Evolutionary conservation across 805 yeast species (phyloP), one percentile per base, ranked within the genome.

Genomic region (Zygoascus bituminiphila): DNA sequence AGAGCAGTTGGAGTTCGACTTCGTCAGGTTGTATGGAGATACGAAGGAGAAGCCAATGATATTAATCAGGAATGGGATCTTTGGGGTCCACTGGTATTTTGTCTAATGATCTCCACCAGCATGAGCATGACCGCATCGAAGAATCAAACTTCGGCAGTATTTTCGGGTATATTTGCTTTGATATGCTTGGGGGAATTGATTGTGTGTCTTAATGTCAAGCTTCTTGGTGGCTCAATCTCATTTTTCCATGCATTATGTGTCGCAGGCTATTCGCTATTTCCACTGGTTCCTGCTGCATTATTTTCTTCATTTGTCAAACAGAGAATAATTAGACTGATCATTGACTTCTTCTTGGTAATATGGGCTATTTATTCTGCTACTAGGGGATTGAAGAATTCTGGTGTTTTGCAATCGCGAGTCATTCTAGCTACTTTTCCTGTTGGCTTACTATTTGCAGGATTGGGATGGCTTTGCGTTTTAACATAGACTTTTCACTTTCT

Each of bases 21-120:
- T 21, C 58, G 67, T 36, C 69, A 67, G 50, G 76, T 74, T 0
- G 55, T 75, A 8, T 72, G 76, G 68, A 72, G 74, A 29, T 52
- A 55, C 24, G 22, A 41, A 9, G 54, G 56, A 24, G 56, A 51
- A 7, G 54, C 51, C 26, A 45, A 21, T 17, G 42, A 33, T 22
- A 9, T 15, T 9, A 49, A 50, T 39, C 58, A 54, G 33, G 65
- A 64, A 21, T 65, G 70, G 68, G 69, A 62, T 42, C 53, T 67
- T 24, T 65, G 87, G 88, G 88, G 88, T 2, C 88, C 88, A 5
- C 65, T 82, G 48, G 67, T 82, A 25, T 82, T 82, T 58, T 75
- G 82, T 10, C 66, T 82, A 48, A 59, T 70, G 26, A 76, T 78
- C 48, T 68, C 84, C 2, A 76, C 80, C 22, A 66, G 75, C 20